A percentile compares a stretch with the other conserved stretches of the same genome.
Conservation (phyloP, 768 basidiomycete genomes). For the Russula sp. region DNA sequence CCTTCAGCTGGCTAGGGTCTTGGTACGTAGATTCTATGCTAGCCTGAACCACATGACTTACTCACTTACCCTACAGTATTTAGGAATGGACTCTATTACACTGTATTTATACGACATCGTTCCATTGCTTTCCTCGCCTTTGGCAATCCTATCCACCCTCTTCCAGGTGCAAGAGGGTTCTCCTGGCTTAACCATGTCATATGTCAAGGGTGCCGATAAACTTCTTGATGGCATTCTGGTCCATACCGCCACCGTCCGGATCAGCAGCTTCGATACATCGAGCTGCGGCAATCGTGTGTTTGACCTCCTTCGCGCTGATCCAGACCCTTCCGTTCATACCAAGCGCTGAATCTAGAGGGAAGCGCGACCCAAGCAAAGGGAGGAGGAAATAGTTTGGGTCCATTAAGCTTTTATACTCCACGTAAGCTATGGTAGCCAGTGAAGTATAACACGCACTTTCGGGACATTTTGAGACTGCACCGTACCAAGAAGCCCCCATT, state of each 20-base stretch:
- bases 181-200: constrained; percentile 26
- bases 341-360: constrained; percentile 83
- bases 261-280: constrained; percentile 82
- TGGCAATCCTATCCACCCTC: background rate
- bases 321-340: constrained; percentile 92
- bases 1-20: background rate
- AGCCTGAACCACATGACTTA: background rate
- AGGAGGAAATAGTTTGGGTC: constrained; percentile 80
- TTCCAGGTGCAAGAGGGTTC: background rate
- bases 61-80: background rate
- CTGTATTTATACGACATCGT: constrained; percentile 15
- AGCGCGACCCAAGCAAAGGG: constrained; percentile 68
- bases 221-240: constrained; percentile 44
- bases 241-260: constrained; percentile 62
- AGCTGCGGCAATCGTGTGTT: constrained; percentile 66
- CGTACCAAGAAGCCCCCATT: constrained; percentile 81
- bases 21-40: background rate
- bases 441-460: constrained; percentile 54
- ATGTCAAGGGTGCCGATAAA: constrained; percentile 46
- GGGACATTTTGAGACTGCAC: constrained; percentile 79
- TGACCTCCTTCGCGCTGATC: constrained; percentile 69
- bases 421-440: background rate
- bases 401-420: constrained; percentile 49
- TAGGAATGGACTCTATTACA: constrained; percentile 9
- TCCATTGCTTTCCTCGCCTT: constrained; percentile 7